These are phyloP conservation scores for Hyaloscypha finlandica DNA, from an alignment of 495 filamentous ascomycete species.

Conservation along the genomic window DNA sequence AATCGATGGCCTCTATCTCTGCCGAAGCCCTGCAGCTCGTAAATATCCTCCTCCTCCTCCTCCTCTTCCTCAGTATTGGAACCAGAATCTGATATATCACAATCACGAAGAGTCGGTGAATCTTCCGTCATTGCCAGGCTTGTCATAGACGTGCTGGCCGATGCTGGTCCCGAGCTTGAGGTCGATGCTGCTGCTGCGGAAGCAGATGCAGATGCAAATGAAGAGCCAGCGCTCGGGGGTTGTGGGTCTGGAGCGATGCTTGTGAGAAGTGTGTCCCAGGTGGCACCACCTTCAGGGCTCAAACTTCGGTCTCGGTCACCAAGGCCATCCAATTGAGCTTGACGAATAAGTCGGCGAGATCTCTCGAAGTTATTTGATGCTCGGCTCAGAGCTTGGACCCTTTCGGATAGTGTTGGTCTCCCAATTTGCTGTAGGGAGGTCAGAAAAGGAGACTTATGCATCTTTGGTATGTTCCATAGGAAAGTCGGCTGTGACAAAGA, in stretches of 20 bases:
- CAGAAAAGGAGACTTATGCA: background rate
- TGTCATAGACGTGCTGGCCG: slow-evolving; percentile 26
- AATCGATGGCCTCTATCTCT: slow-evolving; percentile 12
- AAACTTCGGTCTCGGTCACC: slow-evolving; percentile 82
- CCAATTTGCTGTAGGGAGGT: slow-evolving; percentile 12
- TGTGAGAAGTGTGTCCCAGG: slow-evolving; percentile 78
- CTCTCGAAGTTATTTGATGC: slow-evolving; percentile 23
- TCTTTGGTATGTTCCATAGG: background rate
- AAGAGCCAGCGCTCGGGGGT: slow-evolving; percentile 76
- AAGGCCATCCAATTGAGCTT: slow-evolving; percentile 63
- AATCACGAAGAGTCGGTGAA: slow-evolving; percentile 16
- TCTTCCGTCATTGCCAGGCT: slow-evolving; percentile 17
- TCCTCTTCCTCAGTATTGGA: slow-evolving; percentile 34
- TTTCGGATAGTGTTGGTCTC: slow-evolving; percentile 15
- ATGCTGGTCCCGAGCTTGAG: slow-evolving; percentile 16
- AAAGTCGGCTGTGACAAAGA: background rate
- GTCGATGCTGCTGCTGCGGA: slow-evolving; percentile 23
- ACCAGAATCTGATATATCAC: slow-evolving; percentile 28
- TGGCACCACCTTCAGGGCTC: slow-evolving; percentile 68
- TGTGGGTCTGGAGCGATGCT: slow-evolving; percentile 81
- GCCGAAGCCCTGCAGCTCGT: slow-evolving; percentile 23
- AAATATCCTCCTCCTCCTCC: slow-evolving; percentile 35
- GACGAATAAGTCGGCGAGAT: slow-evolving; percentile 24
- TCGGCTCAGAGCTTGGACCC: slow-evolving; percentile 23
- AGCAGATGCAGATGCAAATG: slow-evolving; percentile 70